Percentiles rank a stretch among this genome's conserved stretches.
These are phyloP conservation scores for Auriculariales sp. DNA, from an alignment of 768 basidiomycete species.

Conservation along the genomic window DNA sequence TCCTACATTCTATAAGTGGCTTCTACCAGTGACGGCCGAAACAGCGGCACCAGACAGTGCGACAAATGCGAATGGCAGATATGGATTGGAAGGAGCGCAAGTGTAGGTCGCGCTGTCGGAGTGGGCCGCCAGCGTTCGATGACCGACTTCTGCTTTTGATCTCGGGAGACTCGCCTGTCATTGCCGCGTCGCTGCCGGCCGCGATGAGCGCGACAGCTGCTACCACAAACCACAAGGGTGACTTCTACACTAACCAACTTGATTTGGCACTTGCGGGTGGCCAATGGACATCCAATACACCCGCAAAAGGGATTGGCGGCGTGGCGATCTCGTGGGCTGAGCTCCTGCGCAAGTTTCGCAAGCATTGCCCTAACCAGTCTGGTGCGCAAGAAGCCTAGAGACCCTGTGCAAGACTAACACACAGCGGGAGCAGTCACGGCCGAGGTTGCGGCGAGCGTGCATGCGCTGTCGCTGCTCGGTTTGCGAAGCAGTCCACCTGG, in stretches of 20 bases:
- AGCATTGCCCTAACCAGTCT: constrained; percentile 50
- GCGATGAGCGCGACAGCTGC: too few species aligned
- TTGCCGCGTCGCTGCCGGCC: too few species aligned
- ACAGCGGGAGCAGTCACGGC: constrained; percentile 11
- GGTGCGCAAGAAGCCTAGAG: constrained; percentile 26
- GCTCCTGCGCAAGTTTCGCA: constrained; percentile 74
- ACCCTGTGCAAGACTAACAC: neutral
- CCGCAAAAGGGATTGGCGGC: constrained; percentile 47
- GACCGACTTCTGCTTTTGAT: too few species aligned
- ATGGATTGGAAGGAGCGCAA: too few species aligned
- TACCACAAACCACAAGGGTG: constrained; percentile 35
- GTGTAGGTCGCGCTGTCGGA: too few species aligned
- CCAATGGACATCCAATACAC: constrained; percentile 46
- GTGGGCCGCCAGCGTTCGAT: too few species aligned
- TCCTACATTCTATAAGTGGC: too few species aligned
- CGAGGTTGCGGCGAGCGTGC: constrained; percentile 54
- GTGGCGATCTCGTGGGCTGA: constrained; percentile 53
- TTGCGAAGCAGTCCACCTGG: constrained; percentile 8
- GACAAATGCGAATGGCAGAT: too few species aligned
- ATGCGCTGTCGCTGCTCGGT: constrained; percentile 40
- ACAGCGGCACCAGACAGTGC: too few species aligned
- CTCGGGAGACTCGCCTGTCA: too few species aligned
- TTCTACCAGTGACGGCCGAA: too few species aligned
- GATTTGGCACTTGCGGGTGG: constrained; percentile 57
- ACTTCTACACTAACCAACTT: constrained; percentile 68